Evolutionary conservation across 2,329 filamentous ascomycete species (phyloP).

Genomic region (Xylaria sp.): DNA sequence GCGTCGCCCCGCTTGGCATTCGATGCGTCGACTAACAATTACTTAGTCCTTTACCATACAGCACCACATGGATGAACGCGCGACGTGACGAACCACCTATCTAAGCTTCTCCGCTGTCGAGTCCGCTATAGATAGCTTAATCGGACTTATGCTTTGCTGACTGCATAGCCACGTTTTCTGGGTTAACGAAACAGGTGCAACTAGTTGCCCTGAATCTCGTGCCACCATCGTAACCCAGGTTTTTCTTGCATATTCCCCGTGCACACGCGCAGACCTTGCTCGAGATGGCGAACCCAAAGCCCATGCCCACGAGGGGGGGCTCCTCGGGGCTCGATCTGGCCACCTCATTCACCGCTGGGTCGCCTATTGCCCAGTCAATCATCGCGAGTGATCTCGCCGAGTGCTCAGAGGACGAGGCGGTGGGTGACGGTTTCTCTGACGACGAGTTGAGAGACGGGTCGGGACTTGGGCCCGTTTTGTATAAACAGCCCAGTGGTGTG

Average conservation of each 20-base stretch:
- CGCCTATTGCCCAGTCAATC: constrained; percentile 69
- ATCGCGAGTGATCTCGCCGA: constrained; percentile 71
- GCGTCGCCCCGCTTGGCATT: neutral
- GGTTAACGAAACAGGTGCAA: neutral
- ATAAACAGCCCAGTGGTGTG: constrained; percentile 78
- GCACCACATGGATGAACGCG: neutral
- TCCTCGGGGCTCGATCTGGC: constrained; percentile 41
- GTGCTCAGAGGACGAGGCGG: constrained; percentile 61
- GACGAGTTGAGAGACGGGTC: constrained; percentile 42
- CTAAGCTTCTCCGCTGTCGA: neutral
- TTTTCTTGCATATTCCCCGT: neutral
- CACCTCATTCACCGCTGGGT: constrained; percentile 62
- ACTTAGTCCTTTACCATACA: no score
- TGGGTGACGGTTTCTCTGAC: constrained; percentile 41
- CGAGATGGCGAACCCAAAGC: constrained; percentile 35
- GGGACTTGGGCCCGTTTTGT: constrained; percentile 59
- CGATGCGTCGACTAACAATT: neutral
- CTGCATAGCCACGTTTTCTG: neutral
- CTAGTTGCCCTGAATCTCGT: neutral
- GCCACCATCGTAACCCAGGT: neutral
- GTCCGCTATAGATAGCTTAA: no score
- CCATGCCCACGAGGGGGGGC: constrained; percentile 32
- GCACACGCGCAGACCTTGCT: neutral
- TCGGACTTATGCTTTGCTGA: constrained; percentile 1
- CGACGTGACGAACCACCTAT: neutral